phyloP scores from a whole-genome alignment of 192 early-diverging fungal genomes.

The Backusella morwellensis region DNA sequence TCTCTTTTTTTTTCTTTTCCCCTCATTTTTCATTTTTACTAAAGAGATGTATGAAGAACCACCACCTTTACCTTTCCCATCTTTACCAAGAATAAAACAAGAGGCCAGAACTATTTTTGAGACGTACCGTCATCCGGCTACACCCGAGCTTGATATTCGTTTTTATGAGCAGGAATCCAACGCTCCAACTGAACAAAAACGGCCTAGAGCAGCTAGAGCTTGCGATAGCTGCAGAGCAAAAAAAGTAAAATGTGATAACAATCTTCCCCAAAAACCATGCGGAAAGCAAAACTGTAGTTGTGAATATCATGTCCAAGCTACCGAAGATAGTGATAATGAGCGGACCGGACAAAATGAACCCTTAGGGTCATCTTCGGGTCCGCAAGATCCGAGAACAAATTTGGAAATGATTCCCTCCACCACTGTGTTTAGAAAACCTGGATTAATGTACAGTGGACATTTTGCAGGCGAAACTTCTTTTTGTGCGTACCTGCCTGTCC shows the following conservation, averaged over 20 bases:
- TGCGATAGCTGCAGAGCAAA: not conserved
- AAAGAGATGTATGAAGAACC: conserved; percentile 12
- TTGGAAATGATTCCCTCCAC: not conserved
- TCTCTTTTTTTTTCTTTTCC: not conserved
- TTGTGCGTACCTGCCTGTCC: conserved; percentile 5
- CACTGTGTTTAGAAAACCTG: conserved; percentile 6
- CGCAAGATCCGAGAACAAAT: not conserved
- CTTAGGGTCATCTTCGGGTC: not conserved
- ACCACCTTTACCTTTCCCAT: conserved; percentile 18
- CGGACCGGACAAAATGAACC: not conserved
- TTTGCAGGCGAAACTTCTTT: conserved; percentile 20
- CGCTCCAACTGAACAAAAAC: not conserved
- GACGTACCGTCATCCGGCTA: not conserved
- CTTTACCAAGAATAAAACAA: conserved; percentile 3
- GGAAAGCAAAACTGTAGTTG: not conserved
- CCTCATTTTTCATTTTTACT: not conserved
- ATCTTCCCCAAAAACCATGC: not conserved
- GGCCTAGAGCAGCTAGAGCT: not conserved
- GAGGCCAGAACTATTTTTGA: conserved; percentile 6
- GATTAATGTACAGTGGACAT: conserved; percentile 8
- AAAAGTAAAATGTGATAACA: conserved; percentile 5
- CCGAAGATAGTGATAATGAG: not conserved
- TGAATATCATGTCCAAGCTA: not conserved
- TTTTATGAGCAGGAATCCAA: not conserved
- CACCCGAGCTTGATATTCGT: not conserved